Base-by-base conservation (phyloP, 768 basidiomycete species). In the Fistulinella prunicolor region DNA sequence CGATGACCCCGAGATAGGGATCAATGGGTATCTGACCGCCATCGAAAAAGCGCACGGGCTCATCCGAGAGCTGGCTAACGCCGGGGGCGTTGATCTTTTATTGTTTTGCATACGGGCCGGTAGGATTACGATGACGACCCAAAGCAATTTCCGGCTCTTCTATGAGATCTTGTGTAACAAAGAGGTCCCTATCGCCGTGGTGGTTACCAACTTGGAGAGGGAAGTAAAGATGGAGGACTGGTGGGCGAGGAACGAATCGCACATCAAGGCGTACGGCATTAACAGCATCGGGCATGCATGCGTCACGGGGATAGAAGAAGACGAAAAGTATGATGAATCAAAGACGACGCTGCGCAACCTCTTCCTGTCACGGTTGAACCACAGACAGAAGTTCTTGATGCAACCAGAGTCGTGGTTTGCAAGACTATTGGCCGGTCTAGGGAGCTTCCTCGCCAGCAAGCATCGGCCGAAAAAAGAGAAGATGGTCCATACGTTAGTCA, bases 111-210 rank as follows among this genome's bases (percentile, higher is more conserved):
- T 73, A 29, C 68, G 70, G 26, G 70, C 62, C 9, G 56, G 57
- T 32, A 61, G 66, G 50, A 63, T 66, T 48, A 68, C 59, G 12
- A 45, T 53, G 22, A 62, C 60, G 3, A 55, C 59, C 9, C 59
- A 66, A 29, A 56, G 68, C 44, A 77, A 76, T 44, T 76, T 71
- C 57, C 57, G 59, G 12, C 57, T 75, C 9, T 74, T 75, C 51
- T 34, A 63, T 14, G 66, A 75, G 36, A 61, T 73, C 26, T 60
- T 76, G 12, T 76, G 73, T 42, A 58, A 60, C 42, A 55, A 57
- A 32, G 39, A 64, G 32, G 74, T 77, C 6, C 75, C 74, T 10
- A 65, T 70, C 16, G 61, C 72, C 0, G 44, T 76, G 20, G 68
- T 70, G 22, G 53, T 77, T 39, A 76, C 73, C 6, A 64, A 73